Base-by-base conservation (phyloP, 257 asterid genomes). In the Thymus quinquecostatus region DNA sequence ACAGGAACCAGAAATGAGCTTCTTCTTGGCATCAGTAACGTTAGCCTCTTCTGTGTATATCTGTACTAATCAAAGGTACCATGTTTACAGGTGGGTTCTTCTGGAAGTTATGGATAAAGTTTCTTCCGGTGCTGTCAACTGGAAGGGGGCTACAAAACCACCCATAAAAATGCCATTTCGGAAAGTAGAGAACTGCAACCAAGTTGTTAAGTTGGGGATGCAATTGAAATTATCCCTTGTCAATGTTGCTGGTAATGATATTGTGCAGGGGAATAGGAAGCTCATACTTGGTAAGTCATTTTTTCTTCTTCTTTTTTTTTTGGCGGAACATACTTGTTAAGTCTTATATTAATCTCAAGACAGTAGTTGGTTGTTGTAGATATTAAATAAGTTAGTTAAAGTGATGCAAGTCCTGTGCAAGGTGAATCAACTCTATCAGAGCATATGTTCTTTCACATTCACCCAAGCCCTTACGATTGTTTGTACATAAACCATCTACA, bases 151-250 rank as follows among this genome's bases (percentile, higher is more conserved):
- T 49, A 82, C 98, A 68, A 94, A 86, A 82, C 97, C 98, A 75
- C 98, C 98, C 14, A 94, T 94, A 72, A 91, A 91, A 80, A 91
- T 91, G 98, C 96, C 95, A 8, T 94, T 94, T 68, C 81, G 95
- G 64, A 94, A 94, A 84, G 96, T 94, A 53, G 98, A 94, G 82
- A 94, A 94, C 76, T 91, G 97, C 83, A 94, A 94, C 83, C 98
- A 94, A 82, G 97, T 91, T 10, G 83, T 94, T 75, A 72, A 80
- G 77, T 89, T 91, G 29, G 97, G 97, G 85, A 91, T 82, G 82
- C 90, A 75, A 77, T 79, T 94, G 81, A 91, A 85, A 68, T 89
- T 94, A 73, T 94, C 98, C 70, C 85, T 94, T 44, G 98, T 94
- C 60, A 94, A 94, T 79, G 97, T 94, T 13, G 97, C 92, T 66